Percentiles rank a stretch among this genome's conserved stretches.
Conservation (phyloP, 2,329 filamentous ascomycete species). For the Daldinia sp. region DNA sequence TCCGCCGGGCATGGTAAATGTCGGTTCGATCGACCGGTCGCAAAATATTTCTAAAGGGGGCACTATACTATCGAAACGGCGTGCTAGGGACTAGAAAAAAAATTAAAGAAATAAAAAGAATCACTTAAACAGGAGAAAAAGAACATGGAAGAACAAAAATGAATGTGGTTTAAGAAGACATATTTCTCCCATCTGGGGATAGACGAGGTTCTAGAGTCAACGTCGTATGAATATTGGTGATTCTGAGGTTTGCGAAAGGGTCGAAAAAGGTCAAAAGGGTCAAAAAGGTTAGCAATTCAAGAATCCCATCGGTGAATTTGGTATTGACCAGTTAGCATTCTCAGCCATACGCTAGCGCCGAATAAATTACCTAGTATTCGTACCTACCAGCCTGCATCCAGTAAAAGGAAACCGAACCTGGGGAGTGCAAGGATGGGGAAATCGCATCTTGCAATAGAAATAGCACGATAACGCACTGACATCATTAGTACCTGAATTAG, state of each 20-base stretch:
- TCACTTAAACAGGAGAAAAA: background rate
- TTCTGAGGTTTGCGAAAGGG: background rate
- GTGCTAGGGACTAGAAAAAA: slow-evolving; percentile 3
- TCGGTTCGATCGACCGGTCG: background rate
- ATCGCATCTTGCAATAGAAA: too few species aligned
- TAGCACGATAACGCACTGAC: background rate
- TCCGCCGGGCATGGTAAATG: slow-evolving; percentile 24
- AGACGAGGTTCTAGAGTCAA: background rate
- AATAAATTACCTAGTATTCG: too few species aligned
- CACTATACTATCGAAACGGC: slow-evolving; percentile 1
- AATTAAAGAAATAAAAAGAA: too few species aligned
- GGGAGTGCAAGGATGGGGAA: background rate
- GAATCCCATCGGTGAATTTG: background rate
- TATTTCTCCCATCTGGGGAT: background rate
- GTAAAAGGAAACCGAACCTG: too few species aligned
- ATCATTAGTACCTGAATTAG: background rate
- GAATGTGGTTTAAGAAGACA: background rate
- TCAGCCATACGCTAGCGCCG: background rate
- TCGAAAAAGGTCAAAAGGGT: too few species aligned
- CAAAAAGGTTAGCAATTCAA: too few species aligned
- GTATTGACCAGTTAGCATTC: background rate
- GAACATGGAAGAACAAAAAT: background rate
- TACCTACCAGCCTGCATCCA: too few species aligned
- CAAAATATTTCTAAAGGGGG: background rate
- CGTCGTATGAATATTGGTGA: background rate